phyloP scores from a whole-genome alignment of 176 grass and related monocot species.

The Themeda triandra region DNA sequence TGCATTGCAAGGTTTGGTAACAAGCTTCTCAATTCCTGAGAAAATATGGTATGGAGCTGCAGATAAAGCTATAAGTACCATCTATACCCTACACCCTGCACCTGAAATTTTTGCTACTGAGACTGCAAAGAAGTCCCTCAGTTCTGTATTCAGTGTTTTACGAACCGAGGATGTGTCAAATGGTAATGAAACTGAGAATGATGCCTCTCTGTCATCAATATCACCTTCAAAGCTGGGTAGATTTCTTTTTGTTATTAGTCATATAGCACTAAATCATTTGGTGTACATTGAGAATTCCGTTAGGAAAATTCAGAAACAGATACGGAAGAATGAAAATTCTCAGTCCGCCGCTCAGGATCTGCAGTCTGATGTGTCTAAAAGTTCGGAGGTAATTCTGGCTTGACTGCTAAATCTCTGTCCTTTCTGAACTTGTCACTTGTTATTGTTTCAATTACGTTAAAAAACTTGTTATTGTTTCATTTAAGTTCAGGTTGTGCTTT shows the following conservation, averaged over 20 bases:
- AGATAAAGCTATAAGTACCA: slow-evolving; percentile 79
- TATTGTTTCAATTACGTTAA: slow-evolving; percentile 24
- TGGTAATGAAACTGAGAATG: slow-evolving; percentile 28
- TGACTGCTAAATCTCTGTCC: not conserved
- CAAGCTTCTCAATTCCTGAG: slow-evolving; percentile 67
- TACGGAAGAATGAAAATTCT: slow-evolving; percentile 64
- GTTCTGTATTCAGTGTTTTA: slow-evolving; percentile 50
- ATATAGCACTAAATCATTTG: slow-evolving; percentile 89
- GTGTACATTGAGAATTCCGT: slow-evolving; percentile 86
- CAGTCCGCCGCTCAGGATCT: slow-evolving; percentile 23
- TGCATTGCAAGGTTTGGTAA: slow-evolving; percentile 62
- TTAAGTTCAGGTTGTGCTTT: slow-evolving; percentile 5
- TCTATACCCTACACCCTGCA: slow-evolving; percentile 72
- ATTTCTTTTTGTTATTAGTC: slow-evolving; percentile 87
- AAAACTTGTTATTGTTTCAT: slow-evolving; percentile 11
- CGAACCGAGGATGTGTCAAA: slow-evolving; percentile 34
- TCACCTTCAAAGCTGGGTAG: slow-evolving; percentile 68
- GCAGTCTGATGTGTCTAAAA: slow-evolving; percentile 35
- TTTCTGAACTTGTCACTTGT: not conserved
- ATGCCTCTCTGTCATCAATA: slow-evolving; percentile 39
- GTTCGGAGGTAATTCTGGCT: slow-evolving; percentile 51
- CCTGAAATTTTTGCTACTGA: slow-evolving; percentile 83
- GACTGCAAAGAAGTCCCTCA: slow-evolving; percentile 72
- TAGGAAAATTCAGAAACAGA: slow-evolving; percentile 86
- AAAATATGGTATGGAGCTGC: slow-evolving; percentile 90